phyloP scores from a whole-genome alignment of 768 basidiomycete genomes.

The Boletellus sp. region DNA sequence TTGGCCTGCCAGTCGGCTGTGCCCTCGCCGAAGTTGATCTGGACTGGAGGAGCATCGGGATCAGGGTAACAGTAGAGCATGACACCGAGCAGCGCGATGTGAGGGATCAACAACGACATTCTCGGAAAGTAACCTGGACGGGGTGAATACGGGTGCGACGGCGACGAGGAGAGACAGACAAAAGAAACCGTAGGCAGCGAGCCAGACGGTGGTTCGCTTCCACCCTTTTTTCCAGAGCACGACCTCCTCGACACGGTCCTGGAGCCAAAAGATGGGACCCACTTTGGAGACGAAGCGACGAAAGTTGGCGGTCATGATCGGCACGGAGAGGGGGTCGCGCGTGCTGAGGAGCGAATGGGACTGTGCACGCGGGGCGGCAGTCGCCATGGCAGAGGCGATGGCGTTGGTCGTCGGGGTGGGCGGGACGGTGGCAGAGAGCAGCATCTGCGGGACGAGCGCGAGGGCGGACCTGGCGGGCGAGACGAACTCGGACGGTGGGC shows the following conservation, averaged over 20 bases:
- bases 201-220: conserved; percentile 70
- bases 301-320: conserved; percentile 61
- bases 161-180: conserved; percentile 48
- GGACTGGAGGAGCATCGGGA: conserved; percentile 31
- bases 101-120: conserved; percentile 66
- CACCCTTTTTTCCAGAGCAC: conserved; percentile 77
- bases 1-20: conserved; percentile 83
- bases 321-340: conserved; percentile 70
- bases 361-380: conserved; percentile 16
- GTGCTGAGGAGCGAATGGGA: conserved; percentile 44
- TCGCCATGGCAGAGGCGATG: conserved; percentile 20
- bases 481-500: background rate
- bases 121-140: conserved; percentile 71
- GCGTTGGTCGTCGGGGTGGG: conserved; percentile 4
- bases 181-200: conserved; percentile 71
- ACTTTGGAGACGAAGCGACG: conserved; percentile 71
- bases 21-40: conserved; percentile 50
- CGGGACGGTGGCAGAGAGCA: conserved; percentile 18
- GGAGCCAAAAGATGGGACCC: conserved; percentile 85
- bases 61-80: conserved; percentile 64
- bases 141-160: background rate
- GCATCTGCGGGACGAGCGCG: conserved; percentile 39
- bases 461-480: conserved; percentile 33
- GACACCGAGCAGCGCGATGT: conserved; percentile 54
- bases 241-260: conserved; percentile 84